Evolutionary conservation across 306 rosid genomes (phyloP).

Genomic region (Trifolium repens): DNA sequence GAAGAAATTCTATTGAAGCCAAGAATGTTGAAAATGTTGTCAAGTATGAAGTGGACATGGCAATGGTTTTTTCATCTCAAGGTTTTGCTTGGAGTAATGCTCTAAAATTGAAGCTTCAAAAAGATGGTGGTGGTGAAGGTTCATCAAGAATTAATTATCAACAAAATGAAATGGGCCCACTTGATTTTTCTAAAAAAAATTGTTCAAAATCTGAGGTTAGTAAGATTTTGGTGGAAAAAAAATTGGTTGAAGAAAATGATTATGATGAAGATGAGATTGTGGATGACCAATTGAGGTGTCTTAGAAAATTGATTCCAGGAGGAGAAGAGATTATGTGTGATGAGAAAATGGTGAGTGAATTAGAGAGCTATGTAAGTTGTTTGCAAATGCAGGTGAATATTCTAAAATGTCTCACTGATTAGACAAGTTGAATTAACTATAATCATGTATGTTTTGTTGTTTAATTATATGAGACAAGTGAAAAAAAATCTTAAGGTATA

Average conservation of each 20-base stretch:
- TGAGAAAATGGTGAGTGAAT: conserved; percentile 56
- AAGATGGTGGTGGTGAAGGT: neutral
- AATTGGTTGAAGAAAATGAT: neutral
- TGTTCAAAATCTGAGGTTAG: neutral
- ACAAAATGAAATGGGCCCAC: neutral
- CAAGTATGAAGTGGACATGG: conserved; percentile 75
- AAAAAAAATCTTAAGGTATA: neutral
- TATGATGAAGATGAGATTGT: conserved; percentile 33
- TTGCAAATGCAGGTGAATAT: conserved; percentile 75
- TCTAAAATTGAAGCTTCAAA: conserved; percentile 55
- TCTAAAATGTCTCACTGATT: conserved; percentile 57
- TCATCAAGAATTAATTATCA: neutral
- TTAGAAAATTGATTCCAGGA: conserved; percentile 71
- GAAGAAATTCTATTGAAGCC: neutral
- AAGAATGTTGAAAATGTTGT: conserved; percentile 41
- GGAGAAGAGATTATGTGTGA: conserved; percentile 55
- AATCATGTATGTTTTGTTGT: conserved; percentile 8
- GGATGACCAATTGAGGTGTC: conserved; percentile 36
- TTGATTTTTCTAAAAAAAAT: neutral
- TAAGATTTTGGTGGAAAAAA: conserved; percentile 10
- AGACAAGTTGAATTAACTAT: conserved; percentile 29
- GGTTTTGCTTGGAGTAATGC: conserved; percentile 75
- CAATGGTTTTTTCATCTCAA: conserved; percentile 65
- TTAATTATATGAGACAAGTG: conserved; percentile 1
- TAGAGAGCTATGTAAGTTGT: conserved; percentile 68